These are phyloP conservation scores for Pleurotus djamor DNA, from an alignment of 768 basidiomycete genomes.

Conservation along the genomic window DNA sequence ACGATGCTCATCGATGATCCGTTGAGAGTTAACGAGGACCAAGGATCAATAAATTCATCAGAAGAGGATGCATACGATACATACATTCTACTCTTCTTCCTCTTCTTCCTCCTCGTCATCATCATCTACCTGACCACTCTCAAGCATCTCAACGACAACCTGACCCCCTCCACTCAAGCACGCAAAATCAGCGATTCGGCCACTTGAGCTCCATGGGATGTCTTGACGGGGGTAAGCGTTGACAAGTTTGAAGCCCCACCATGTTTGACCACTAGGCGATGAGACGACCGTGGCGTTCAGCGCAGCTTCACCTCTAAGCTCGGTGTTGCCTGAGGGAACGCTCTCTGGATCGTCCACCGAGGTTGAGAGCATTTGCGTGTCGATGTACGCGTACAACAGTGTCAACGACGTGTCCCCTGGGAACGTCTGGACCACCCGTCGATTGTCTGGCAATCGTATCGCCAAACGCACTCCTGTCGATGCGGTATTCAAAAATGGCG, in stretches of 20 bases:
- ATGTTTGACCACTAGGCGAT: conserved; percentile 24
- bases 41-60: background rate
- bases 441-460: conserved; percentile 53
- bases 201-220: conserved; percentile 45
- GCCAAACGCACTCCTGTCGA: conserved; percentile 36
- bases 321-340: conserved; percentile 23
- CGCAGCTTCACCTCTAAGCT: conserved; percentile 31
- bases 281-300: background rate
- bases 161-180: conserved; percentile 58
- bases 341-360: conserved; percentile 34
- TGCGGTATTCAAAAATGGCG: conserved; percentile 20
- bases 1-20: too few relatives aligned
- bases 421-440: conserved; percentile 61
- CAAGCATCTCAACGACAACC: conserved; percentile 56
- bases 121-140: conserved; percentile 30
- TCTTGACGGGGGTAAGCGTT: conserved; percentile 70
- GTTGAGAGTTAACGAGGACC: too few relatives aligned
- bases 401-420: conserved; percentile 47
- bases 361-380: conserved; percentile 50
- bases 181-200: conserved; percentile 41
- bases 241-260: conserved; percentile 75
- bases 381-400: conserved; percentile 72
- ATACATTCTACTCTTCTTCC: conserved; percentile 22
- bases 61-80: too few relatives aligned
- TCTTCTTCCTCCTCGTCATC: conserved; percentile 62